Evolutionary conservation across 257 asterid species (phyloP).

Genomic region (Buddleja alternifolia): DNA sequence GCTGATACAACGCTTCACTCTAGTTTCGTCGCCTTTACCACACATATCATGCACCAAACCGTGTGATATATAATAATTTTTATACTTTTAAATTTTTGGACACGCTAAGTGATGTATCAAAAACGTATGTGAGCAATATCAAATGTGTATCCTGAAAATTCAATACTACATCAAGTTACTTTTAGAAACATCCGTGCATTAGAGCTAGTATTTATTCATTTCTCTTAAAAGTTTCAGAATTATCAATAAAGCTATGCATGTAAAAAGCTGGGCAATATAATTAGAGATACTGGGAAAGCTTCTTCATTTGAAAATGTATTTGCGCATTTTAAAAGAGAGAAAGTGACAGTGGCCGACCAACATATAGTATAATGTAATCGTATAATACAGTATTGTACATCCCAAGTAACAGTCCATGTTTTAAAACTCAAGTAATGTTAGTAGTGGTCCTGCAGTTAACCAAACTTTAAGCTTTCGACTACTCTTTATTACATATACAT

Average conservation of each 20-base stretch:
- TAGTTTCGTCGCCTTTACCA: no score
- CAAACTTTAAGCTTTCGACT: conserved; percentile 39
- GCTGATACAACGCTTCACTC: no score
- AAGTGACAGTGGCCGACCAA: conserved; percentile 36
- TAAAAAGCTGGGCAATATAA: conserved; percentile 10
- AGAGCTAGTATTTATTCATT: neutral
- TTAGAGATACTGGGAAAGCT: neutral
- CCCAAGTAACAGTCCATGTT: conserved; percentile 27
- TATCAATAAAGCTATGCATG: neutral
- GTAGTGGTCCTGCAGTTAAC: conserved; percentile 44
- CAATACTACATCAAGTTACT: no score
- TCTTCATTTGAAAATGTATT: neutral
- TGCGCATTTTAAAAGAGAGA: conserved; percentile 18
- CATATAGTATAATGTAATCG: neutral
- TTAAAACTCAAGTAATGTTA: conserved; percentile 38
- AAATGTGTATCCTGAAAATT: no score
- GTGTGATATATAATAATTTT: no score
- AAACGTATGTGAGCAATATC: no score
- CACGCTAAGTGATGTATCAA: no score
- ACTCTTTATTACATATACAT: neutral
- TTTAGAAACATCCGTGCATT: no score
- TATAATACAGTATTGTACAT: conserved; percentile 23
- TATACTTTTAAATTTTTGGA: no score
- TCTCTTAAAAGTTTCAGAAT: neutral
- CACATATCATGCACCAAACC: no score